A percentile compares a stretch with the other conserved stretches of the same genome.
phyloP scores from a whole-genome alignment of 306 rosid genomes.

The Chamaecrista fasciculata region DNA sequence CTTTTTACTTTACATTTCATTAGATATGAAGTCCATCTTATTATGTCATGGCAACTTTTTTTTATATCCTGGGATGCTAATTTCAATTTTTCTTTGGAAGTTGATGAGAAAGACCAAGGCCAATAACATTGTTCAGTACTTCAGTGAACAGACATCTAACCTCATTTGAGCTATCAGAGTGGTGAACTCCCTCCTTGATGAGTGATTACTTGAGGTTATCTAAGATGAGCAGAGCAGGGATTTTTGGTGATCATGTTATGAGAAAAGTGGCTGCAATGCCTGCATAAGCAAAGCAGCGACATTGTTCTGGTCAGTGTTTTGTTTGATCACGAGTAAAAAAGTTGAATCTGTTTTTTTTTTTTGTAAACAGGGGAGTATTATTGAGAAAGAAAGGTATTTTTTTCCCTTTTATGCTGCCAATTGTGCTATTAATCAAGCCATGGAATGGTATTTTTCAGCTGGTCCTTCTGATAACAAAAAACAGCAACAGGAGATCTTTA shows the following conservation, averaged over 20 bases:
- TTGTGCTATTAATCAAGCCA: no score
- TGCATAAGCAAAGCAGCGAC: constrained; percentile 48
- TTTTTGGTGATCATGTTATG: constrained; percentile 70
- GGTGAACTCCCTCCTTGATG: no score
- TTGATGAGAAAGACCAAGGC: constrained; percentile 73
- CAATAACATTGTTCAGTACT: no score
- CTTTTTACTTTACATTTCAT: background rate
- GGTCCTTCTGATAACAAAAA: no score
- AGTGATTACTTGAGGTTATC: constrained; percentile 44
- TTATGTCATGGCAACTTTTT: background rate
- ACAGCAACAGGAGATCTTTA: no score
- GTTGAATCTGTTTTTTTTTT: background rate
- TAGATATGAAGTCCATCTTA: background rate
- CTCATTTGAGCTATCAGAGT: constrained; percentile 51
- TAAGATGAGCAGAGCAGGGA: constrained; percentile 59
- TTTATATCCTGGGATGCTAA: background rate
- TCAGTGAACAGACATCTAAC: constrained; percentile 54
- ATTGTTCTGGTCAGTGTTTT: background rate
- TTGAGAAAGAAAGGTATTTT: no score
- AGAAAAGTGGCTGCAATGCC: constrained; percentile 80
- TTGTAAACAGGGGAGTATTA: no score
- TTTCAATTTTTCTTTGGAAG: constrained; percentile 37
- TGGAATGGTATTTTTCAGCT: no score
- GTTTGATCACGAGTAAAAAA: background rate
- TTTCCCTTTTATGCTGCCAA: no score